Evolutionary conservation across 768 basidiomycete genomes (phyloP), one percentile per base, ranked within the genome.

Genomic region (Neoboletus brunneissimus): DNA sequence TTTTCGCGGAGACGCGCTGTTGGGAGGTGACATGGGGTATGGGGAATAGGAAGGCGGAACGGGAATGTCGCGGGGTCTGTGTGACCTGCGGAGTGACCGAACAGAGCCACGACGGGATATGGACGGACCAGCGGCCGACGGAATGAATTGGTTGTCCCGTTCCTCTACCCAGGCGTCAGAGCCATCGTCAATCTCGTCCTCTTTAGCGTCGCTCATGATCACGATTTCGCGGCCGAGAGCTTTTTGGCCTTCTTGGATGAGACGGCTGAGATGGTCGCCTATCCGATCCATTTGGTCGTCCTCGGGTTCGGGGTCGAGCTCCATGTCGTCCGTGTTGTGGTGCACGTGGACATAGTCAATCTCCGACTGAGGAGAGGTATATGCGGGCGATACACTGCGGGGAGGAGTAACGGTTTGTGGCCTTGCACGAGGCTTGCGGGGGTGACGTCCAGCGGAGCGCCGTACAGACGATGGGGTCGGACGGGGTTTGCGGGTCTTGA

Each of bases 191-290:
- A 85, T 81, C 62, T 86, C 85, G 55, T 91, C 89, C 61, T 89
- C 88, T 54, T 84, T 77, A 5, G 78, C 77, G 46, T 91, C 89
- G 57, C 84, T 85, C 81, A 85, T 82, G 5, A 91, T 82, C 10
- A 93, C 90, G 16, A 94, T 78, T 67, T 93, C 89, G n/a, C 80
- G 76, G 15, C 81, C 82, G 8, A 94, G 78, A 0, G 91, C 91
- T 45, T 81, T 83, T 66, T 88, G 85, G 16, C 91, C 91, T 63
- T 93, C 84, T 64, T 85, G 83, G 60, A 94, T 93, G 49, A 93
- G 81, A 57, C 73, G 73, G 27, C 81, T 71, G 31, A 94, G 79
- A 60, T 81, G 83, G 59, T 81, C 84, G 20, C 88, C 87, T 56
- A 92, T 87, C 88, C 88, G 90, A 62, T 90, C 88, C 87, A 92